Evolutionary conservation across 257 asterid species (phyloP), one percentile per base, ranked within the genome.

Genomic region (Osmanthus fragrans): DNA sequence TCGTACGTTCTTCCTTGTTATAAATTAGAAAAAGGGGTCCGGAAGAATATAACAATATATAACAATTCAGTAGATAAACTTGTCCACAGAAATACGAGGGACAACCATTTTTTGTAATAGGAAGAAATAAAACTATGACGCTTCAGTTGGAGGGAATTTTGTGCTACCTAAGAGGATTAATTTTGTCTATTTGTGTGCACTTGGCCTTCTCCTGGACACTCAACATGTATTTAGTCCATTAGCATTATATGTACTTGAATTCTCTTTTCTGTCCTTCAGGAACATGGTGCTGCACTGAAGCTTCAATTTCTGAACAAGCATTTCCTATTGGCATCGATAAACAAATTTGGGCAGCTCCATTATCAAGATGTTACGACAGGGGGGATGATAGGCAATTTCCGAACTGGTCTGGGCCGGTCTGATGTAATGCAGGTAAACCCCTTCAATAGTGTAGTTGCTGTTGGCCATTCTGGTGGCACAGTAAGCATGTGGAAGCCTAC

Each of bases 401-500:
- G 96, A 75, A 89, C 97, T 3, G 97, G 97, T 80, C 79, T 86
- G 21, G 98, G 99, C 13, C 93, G 92, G 63, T 80, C 97, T 4
- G 92, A 85, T 70, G 85, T 84, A 36, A 81, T 95, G 94, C 83
- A 84, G 80, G 94, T 85, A 10, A 93, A 95, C 72, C 97, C 96
- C 21, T 93, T 85, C 86, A 95, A 95, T 6, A 85, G 86, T n/a
- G 93, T 95, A 2, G 79, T 86, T 5, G 88, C 89, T 36, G 94
- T 92, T 23, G 99, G 98, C 34, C 98, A 92, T 81, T 87, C 97
- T 5, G 88, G 91, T 19, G 99, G 99, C 3, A 90, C 89, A 0
- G 88, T 91, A 25, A 90, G 82, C 85, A 91, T 93, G 99, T 93
- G 99, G 99, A 93, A 89, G 86, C 99, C 98, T 63, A 90, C 97